These are phyloP conservation scores for Atalantia buxifolia DNA, from an alignment of 345 rosid species.

Conservation along the genomic window DNA sequence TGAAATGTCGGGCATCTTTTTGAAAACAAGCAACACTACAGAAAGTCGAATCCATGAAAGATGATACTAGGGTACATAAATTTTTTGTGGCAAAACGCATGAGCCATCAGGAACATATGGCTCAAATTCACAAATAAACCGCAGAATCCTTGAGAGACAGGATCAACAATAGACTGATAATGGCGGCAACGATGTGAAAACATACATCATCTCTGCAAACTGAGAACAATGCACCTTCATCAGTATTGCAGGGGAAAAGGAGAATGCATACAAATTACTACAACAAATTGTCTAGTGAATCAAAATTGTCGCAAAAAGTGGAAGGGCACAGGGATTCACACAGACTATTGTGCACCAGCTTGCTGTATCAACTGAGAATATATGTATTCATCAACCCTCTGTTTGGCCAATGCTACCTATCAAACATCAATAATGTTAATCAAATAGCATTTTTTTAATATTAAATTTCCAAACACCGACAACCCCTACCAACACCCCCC, in stretches of 20 bases:
- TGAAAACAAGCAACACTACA: neutral
- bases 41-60: neutral
- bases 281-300: neutral
- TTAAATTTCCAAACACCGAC: too few relatives aligned
- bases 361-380: slow-evolving; percentile 52
- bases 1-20: neutral
- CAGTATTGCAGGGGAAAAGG: neutral
- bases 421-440: neutral
- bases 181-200: neutral
- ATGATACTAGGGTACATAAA: neutral
- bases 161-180: neutral
- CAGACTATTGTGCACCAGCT: slow-evolving; percentile 28
- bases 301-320: neutral
- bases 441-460: too few relatives aligned
- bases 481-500: too few relatives aligned
- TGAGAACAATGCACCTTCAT: neutral
- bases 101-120: neutral
- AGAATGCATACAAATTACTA: neutral
- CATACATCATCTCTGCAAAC: neutral
- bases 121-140: neutral
- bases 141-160: neutral
- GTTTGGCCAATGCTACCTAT: slow-evolving; percentile 69
- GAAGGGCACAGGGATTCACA: slow-evolving; percentile 12
- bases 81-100: neutral
- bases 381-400: slow-evolving; percentile 64